Conservation (phyloP, 805 yeast species). For the Candida argentea region DNA sequence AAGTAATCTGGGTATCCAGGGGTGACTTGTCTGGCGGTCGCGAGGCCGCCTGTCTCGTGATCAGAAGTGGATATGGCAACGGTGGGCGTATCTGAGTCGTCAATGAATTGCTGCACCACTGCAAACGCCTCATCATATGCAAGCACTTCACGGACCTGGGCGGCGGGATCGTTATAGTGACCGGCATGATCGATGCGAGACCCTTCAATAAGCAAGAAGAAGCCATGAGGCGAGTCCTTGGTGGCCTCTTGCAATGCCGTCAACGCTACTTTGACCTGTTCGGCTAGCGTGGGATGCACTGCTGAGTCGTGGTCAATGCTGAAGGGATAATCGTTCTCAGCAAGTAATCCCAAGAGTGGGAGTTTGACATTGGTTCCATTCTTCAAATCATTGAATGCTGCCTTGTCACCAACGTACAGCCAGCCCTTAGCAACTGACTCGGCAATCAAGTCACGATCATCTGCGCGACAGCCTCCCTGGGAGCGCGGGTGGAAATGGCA, state of each 20-base stretch:
- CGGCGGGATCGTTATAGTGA: constrained; percentile 88
- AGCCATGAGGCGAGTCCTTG: constrained; percentile 66
- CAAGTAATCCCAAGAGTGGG: constrained; percentile 71
- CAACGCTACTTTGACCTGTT: constrained; percentile 67
- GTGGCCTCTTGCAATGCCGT: constrained; percentile 59
- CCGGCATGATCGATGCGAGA: constrained; percentile 95
- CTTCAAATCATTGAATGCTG: constrained; percentile 43
- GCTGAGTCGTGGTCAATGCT: constrained; percentile 62
- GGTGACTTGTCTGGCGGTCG: constrained; percentile 71
- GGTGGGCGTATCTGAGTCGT: constrained; percentile 63
- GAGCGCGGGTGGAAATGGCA: constrained; percentile 61
- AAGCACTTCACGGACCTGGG: constrained; percentile 83
- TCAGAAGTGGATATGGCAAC: constrained; percentile 76
- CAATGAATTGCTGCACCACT: constrained; percentile 63
- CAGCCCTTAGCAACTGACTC: constrained; percentile 56
- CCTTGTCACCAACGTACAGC: constrained; percentile 51
- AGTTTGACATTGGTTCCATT: constrained; percentile 54
- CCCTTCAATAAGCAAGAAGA: constrained; percentile 82
- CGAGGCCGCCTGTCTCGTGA: constrained; percentile 94
- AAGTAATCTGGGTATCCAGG: constrained; percentile 69
- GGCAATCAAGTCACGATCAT: constrained; percentile 55
- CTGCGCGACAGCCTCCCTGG: constrained; percentile 53
- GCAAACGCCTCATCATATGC: constrained; percentile 78
- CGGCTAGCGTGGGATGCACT: constrained; percentile 68
- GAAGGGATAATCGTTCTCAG: constrained; percentile 72